phyloP scores from a whole-genome alignment of 1,284 basidiomycete genomes.

The Fomitopsis betulina region DNA sequence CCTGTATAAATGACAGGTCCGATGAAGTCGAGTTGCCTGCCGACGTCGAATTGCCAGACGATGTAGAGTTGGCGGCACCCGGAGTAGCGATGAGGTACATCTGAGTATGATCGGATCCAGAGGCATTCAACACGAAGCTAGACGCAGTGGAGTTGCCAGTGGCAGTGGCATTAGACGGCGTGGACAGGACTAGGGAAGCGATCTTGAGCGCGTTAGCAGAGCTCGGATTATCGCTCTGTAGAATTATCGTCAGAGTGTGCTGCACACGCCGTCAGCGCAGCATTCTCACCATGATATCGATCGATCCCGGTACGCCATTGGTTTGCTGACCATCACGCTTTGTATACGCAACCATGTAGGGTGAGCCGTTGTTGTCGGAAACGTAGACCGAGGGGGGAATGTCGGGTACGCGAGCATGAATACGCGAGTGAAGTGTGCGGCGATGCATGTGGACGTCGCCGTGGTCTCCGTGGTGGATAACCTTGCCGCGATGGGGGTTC shows the following conservation, averaged over 20 bases:
- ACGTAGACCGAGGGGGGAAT: constrained; percentile 14
- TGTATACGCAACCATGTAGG: constrained; percentile 17
- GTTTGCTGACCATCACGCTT: constrained; percentile 12
- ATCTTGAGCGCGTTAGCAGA: constrained; percentile 30
- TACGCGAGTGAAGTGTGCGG: neutral
- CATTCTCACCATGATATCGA: constrained; percentile 44
- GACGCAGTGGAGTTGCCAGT: constrained; percentile 15
- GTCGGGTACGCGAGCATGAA: neutral
- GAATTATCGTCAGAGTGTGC: neutral
- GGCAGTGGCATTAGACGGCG: constrained; percentile 2
- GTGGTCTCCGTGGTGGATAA: constrained; percentile 18
- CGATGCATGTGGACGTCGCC: constrained; percentile 19
- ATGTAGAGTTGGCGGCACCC: constrained; percentile 9
- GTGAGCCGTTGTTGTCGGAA: constrained; percentile 13
- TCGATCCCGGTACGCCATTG: constrained; percentile 35
- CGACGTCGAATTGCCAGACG: constrained; percentile 12
- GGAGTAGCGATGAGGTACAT: constrained; percentile 40
- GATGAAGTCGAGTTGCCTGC: constrained; percentile 12
- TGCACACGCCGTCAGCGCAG: neutral
- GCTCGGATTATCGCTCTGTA: constrained; percentile 27
- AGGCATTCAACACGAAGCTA: constrained; percentile 50
- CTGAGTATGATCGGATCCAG: constrained; percentile 45
- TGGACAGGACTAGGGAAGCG: constrained; percentile 45
- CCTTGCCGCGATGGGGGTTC: constrained; percentile 6
- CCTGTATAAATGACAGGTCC: constrained; percentile 25